Evolutionary conservation across 345 rosid genomes (phyloP), one percentile per base, ranked within the genome.

Genomic region (Citrus australasica): DNA sequence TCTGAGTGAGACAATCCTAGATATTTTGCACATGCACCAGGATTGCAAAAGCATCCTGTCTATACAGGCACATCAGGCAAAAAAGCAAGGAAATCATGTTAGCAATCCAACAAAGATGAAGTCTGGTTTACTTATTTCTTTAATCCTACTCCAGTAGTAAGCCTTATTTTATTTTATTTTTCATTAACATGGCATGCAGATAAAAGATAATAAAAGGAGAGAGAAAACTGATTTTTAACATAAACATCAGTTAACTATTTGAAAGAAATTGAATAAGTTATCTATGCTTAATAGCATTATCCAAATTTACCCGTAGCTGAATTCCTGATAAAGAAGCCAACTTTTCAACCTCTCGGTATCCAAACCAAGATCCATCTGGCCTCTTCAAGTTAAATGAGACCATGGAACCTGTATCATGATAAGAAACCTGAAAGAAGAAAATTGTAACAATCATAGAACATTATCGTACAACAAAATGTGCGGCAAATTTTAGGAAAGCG

Each of bases 41-140:
- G 99, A 86, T 95, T 96, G 91, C 99, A 94, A 86, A 96, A 96
- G 88, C 99, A 96, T 82, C 99, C 99, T 85, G 99, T 94, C 99
- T 96, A 90, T 74, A 88, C 79, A 83, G 79, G 85, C 89, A 85
- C 68, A 78, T 38, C 38, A 79, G 71, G 66, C 73, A 42, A 48
- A 79, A 48, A 22, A 69, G 27, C 56, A 67, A 68, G 69, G 25
- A 75, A 51, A 51, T 77, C 48, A 48, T 28, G 75, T 84, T 76
- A 87, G 77, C 42, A 68, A 48, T 48, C 66, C 51, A 48, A 24
- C 48, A 42, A 35, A 38, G 37, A 25, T 42, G 79, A 55, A 17
- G 27, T 67, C 66, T 22, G 64, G 32, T 9, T 56, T 22, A 56
- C 37, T 6, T 5, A 56, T 33, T 28, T 28, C 14, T 53, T 33